phyloP scores from a whole-genome alignment of 2,329 filamentous ascomycete species.

The Monosporascus ibericus region DNA sequence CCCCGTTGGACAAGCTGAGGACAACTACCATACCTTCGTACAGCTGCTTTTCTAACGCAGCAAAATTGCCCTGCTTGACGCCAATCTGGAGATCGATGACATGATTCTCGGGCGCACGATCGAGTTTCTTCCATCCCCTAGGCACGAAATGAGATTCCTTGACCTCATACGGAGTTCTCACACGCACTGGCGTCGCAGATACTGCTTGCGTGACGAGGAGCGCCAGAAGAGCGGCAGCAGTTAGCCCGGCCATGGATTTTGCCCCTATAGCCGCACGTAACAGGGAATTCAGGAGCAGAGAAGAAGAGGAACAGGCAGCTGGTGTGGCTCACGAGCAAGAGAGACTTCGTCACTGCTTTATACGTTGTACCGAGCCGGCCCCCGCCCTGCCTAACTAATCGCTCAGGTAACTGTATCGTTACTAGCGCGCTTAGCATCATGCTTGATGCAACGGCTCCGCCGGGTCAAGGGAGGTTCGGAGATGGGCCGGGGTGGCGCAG shows the following conservation, averaged over 20 bases:
- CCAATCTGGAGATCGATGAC: conserved; percentile 51
- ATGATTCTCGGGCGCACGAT: conserved; percentile 39
- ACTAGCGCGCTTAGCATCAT: too few relatives aligned
- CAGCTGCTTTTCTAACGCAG: conserved; percentile 48
- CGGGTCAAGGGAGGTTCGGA: too few relatives aligned
- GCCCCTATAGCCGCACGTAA: background rate
- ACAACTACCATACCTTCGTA: conserved; percentile 20
- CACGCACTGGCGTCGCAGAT: conserved; percentile 18
- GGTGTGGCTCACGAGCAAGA: background rate
- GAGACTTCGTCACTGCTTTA: too few relatives aligned
- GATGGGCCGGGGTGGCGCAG: too few relatives aligned
- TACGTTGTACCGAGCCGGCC: too few relatives aligned
- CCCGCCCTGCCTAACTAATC: too few relatives aligned
- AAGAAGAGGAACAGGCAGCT: background rate
- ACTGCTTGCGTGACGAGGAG: conserved; percentile 18
- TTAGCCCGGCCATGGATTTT: conserved; percentile 18
- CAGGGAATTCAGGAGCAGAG: conserved; percentile 3
- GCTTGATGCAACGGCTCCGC: too few relatives aligned
- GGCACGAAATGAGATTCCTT: conserved; percentile 52
- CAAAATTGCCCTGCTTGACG: conserved; percentile 50
- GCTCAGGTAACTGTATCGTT: too few relatives aligned
- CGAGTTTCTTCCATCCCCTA: conserved; percentile 40
- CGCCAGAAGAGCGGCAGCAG: conserved; percentile 16
- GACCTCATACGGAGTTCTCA: conserved; percentile 28
- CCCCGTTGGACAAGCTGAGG: too few relatives aligned